These are phyloP conservation scores for Termitomyces sp. DNA, from an alignment of 768 basidiomycete species.

Conservation along the genomic window DNA sequence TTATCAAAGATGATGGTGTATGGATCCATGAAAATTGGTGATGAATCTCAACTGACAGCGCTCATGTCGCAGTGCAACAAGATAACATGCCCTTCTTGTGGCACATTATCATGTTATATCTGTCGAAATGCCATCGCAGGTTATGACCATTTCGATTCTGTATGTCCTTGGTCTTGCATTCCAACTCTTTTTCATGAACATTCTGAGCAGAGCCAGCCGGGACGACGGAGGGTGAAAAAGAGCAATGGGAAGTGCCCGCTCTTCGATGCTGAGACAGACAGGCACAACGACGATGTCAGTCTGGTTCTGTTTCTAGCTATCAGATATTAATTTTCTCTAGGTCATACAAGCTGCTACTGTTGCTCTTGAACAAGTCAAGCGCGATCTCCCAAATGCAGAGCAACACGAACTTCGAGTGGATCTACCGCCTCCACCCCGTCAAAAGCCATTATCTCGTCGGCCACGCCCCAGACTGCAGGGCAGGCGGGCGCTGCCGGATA, in stretches of 20 bases:
- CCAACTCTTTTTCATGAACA: neutral
- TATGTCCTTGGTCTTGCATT: neutral
- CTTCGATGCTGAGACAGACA: conserved; percentile 4
- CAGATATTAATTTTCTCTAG: conserved; percentile 21
- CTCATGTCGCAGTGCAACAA: conserved; percentile 59
- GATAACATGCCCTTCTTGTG: conserved; percentile 58
- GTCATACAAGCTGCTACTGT: conserved; percentile 50
- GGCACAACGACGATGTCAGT: conserved; percentile 7
- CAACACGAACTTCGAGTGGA: conserved; percentile 47
- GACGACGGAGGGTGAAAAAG: neutral
- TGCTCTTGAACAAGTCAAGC: conserved; percentile 45
- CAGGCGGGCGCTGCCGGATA: neutral
- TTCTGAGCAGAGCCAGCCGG: neutral
- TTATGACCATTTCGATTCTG: conserved; percentile 53
- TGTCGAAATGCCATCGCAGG: conserved; percentile 58
- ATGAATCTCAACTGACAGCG: neutral
- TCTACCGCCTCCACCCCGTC: conserved; percentile 27
- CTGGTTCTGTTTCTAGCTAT: neutral
- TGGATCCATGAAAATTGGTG: neutral
- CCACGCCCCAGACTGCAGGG: neutral
- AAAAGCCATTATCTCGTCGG: neutral
- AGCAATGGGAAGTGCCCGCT: conserved; percentile 6
- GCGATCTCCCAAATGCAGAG: conserved; percentile 46
- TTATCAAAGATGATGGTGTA: conserved; percentile 13
- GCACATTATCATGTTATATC: conserved; percentile 62